Base-by-base conservation (phyloP, 768 basidiomycete genomes). In the Tricholoma furcatifolium region DNA sequence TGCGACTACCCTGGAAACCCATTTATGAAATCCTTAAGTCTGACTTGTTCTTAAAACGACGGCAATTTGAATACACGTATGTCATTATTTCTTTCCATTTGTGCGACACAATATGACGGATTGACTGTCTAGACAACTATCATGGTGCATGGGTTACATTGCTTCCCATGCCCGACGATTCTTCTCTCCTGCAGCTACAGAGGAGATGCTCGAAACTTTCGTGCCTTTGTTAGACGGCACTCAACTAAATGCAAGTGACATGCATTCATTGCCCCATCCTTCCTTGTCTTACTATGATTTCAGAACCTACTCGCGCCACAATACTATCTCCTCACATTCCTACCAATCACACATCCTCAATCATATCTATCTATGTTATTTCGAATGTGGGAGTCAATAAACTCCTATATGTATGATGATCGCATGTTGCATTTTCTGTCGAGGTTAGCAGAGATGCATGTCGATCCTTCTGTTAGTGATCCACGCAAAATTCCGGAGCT, bases 371-470 rank as follows among this genome's bases (percentile, higher is more conserved):
- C 82, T 47, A 87, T 88, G 80, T 76, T 93, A 49, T 90, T 94
- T 73, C 84, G 87, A 49, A 63, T 93, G 42, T 95, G 92, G 91
- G 86, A 90, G 69, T 87, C 90, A 11, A 75, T 95, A 63, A 93
- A 93, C 72, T 91, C 90, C 52, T 90, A 90, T 67, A 81, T 86
- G 69, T 94, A 85, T 72, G 92, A 94, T 75, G 92, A 93, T 63
- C 81, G 92, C 67, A 91, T 92, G 83, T 76, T 94, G 56, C 81
- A 90, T 51, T 88, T 96, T 65, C 78, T 94, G 54, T 78, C 91
- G 24, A 79, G 80, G 61, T 76, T 96, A 42, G 74, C 87, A 50
- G 87, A 92, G 67, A 76, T 87, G 70, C 93, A 96, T 71, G 78
- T 90, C 57, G 85, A 88, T 61, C 85, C 92, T 47, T 75, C 80